phyloP scores from a whole-genome alignment of 2,329 filamentous ascomycete genomes.

The Aspergillus quadricinctus region DNA sequence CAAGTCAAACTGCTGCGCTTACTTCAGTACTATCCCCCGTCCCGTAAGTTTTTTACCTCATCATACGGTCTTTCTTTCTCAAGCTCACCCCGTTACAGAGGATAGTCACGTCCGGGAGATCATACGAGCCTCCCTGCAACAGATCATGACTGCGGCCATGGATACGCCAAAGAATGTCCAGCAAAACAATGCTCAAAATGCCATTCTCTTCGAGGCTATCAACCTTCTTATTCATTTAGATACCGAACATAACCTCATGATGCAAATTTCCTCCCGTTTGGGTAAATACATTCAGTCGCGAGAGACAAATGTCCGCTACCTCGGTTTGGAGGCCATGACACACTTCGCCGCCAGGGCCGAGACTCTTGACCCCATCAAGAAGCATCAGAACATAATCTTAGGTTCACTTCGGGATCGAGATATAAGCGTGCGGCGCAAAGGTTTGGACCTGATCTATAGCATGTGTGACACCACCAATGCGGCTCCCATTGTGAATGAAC shows the following conservation, averaged over 20 bases:
- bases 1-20: slow-evolving; percentile 90
- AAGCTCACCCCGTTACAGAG: slow-evolving; percentile 50
- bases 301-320: slow-evolving; percentile 94
- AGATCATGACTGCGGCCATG: slow-evolving; percentile 84
- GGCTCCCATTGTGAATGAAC: slow-evolving; percentile 85
- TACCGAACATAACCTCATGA: slow-evolving; percentile 90
- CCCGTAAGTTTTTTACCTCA: slow-evolving; percentile 54
- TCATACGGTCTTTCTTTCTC: slow-evolving; percentile 2
- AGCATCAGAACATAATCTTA: slow-evolving; percentile 93
- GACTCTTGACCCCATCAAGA: slow-evolving; percentile 94
- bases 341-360: slow-evolving; percentile 91
- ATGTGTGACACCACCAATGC: slow-evolving; percentile 99
- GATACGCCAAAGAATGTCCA: slow-evolving; percentile 97
- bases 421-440: slow-evolving; percentile 94
- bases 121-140: slow-evolving; percentile 85
- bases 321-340: slow-evolving; percentile 96
- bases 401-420: slow-evolving; percentile 91
- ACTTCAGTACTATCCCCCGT: slow-evolving; percentile 93
- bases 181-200: slow-evolving; percentile 98
- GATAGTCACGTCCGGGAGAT: slow-evolving; percentile 88
- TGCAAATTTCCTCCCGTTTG: slow-evolving; percentile 85
- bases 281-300: slow-evolving; percentile 95
- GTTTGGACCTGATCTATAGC: slow-evolving; percentile 93
- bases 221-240: slow-evolving; percentile 97
- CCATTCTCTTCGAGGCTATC: slow-evolving; percentile 95